These are phyloP conservation scores for Fagopyrum homotropicum DNA, from an alignment of 148 eudicot genomes.

Conservation along the genomic window DNA sequence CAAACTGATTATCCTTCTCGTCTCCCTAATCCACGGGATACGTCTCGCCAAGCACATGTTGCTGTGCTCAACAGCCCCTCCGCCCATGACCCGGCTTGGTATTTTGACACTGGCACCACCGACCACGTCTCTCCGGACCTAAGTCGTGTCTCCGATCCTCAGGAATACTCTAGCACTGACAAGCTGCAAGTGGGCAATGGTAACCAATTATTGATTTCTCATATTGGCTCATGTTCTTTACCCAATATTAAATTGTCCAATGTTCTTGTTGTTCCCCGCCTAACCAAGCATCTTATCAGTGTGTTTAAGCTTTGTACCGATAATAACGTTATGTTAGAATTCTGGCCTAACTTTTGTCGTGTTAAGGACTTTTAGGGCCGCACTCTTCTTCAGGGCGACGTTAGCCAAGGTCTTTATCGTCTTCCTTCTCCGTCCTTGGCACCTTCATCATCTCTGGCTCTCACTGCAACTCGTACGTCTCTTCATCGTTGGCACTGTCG, in stretches of 20 bases:
- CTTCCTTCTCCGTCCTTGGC: neutral
- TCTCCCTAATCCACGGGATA: neutral
- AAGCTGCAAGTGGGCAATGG: neutral
- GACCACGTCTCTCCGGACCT: neutral
- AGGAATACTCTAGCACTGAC: neutral
- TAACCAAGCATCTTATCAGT: neutral
- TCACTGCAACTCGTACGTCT: neutral
- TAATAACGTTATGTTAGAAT: neutral
- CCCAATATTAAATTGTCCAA: neutral
- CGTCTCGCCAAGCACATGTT: neutral
- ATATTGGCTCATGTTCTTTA: neutral
- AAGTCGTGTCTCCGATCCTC: neutral
- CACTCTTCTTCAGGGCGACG: neutral
- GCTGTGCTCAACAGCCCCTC: neutral
- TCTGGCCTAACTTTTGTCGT: neutral
- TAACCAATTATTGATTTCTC: neutral
- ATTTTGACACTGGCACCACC: neutral
- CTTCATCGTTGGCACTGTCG: neutral
- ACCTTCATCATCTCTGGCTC: neutral
- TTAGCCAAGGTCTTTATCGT: neutral
- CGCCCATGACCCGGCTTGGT: neutral
- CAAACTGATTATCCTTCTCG: neutral
- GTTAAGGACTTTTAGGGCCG: constrained; percentile 1
- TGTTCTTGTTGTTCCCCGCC: neutral
- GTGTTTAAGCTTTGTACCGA: neutral